Base-by-base conservation (phyloP, 345 rosid species). In the Stellera chamaejasme region DNA sequence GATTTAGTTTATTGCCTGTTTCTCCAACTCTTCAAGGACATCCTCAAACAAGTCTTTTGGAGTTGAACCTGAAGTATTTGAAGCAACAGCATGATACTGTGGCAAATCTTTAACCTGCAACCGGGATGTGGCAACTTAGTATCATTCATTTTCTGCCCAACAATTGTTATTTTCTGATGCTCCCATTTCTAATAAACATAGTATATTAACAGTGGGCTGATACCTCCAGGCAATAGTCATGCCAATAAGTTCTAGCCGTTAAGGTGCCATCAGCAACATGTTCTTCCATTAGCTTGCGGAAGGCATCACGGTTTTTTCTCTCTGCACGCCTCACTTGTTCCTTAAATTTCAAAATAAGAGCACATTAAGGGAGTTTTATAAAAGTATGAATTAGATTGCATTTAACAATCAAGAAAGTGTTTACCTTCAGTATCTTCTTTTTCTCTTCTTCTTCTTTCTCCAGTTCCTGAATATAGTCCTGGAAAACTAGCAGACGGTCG, bases 11-110 rank as follows among this genome's bases (percentile, higher is more conserved):
- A 43, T 52, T 45, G 89, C 99, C 89, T 82, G 91, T 52, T 81
- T 82, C 65, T 89, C 94, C 69, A 89, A 71, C 52, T 87, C 92
- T 72, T 87, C 96, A 56, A 67, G 51, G 46, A 89, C 75, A 83
- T 84, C 97, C 73, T 89, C 99, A 66, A 89, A 93, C 82, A 93
- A 80, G 64, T 93, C 97, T 77, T 82, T 93, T 0, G 99, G 97
- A 19, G 83, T 83, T 59, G 97, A 93, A 61, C 99, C 99, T 47
- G 88, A 86, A 11, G 65, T 77, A 43, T 93, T 93, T 54, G 85
- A 75, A 62, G 88, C 99, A 83, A 93, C 85, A 71, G 94, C 96
- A 49, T 69, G 79, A 81, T 93, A 93, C 61, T 80, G 89, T 39
- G 94, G 85, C 58, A 77, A 73, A 45, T 93, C 97, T 69, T 75